Base-by-base conservation (phyloP, 140 eudicot genomes). In the Ambrosia hybrid region DNA sequence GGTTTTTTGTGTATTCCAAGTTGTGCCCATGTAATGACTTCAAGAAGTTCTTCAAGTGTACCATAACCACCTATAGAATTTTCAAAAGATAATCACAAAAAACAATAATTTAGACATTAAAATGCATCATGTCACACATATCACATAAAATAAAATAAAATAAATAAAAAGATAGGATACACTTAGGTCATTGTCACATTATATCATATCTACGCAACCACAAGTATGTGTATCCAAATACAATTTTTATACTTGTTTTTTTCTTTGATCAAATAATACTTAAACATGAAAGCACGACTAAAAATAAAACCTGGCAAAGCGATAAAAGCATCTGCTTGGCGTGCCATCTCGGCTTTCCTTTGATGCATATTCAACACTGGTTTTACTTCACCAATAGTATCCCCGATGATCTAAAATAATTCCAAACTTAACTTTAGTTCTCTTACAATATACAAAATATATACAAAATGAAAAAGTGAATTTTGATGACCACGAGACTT, bases 291-390 rank as follows among this genome's bases (percentile, higher is more conserved):
- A 52, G 36, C 65, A 8, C 17, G 7, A 1, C 21, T 6, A 45
- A n/a, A 76, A 66, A 55, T 13, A 59, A 9, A 46, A 73, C 78
- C 78, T 10, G 78, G 78, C 63, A 73, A 73, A 2, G 78, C 78
- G 12, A 85, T 82, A 62, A 85, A 85, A 15, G 90, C 90, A 45
- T 85, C 90, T 0, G 90, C 87, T 75, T 67, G 80, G 6, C 83
- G 78, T 56, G 90, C 90, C 90, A 85, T 85, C 76, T 85, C 87
- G 2, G 90, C 90, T 78, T 85, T 85, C 52, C 90, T 68, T 64
- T 85, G 77, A 73, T 85, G 90, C 90, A 85, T 85, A 52, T 79
- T 76, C 9, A 82, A 73, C 3, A 85, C 90, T 7, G 78, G 62
- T 72, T 48, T 37, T 51, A 85, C 85, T n/a, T 85, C 87, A 68